Evolutionary conservation across 176 grass and related monocot genomes (phyloP), one percentile per base, ranked within the genome.

Genomic region (Themeda triandra): DNA sequence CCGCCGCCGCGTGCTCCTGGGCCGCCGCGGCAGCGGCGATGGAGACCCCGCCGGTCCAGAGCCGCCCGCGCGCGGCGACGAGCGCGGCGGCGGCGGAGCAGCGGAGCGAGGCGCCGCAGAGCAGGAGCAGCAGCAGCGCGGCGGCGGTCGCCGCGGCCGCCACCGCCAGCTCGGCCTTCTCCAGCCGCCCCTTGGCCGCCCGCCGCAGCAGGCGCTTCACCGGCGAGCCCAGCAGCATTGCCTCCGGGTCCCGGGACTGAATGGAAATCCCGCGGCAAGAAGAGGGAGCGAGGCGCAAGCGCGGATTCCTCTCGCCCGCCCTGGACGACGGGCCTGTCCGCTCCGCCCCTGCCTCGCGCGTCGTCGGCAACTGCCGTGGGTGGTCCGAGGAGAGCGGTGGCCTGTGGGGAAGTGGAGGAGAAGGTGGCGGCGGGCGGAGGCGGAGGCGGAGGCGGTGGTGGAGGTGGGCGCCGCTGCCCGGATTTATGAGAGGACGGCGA

Each of bases 41-140:
- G 78, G 77, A 77, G 51, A 76, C 70, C 21, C 81, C 72, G 73
- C 66, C 81, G 35, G 72, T 6, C 78, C 81, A 85, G 51, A 76
- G 81, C 79, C 37, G 81, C 64, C 23, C 41, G 51, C 14, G 0
- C 68, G 68, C 63, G 48, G 76, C 63, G 40, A 51, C 58, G 21
- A 87, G 30, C 10, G 89, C 85, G 25, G 69, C 48, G n/a, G n/a
- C n/a, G 27, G 86, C 68, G 25, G 70, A 67, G 66, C 81, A 88
- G 82, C 65, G 33, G 23, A 87, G 53, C 11, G 76, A 81, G 6
- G 76, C 76, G 70, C 77, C 45, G 88, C 79, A 86, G 73, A 82
- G 44, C 17, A 90, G 46, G 33, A 90, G 73, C 66, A 83, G 35
- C 15, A 89, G 59, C 69, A 45, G 41, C 70, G 37, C 87, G 4